These are phyloP conservation scores for Isatis tinctoria DNA, from an alignment of 345 rosid species.

Conservation along the genomic window DNA sequence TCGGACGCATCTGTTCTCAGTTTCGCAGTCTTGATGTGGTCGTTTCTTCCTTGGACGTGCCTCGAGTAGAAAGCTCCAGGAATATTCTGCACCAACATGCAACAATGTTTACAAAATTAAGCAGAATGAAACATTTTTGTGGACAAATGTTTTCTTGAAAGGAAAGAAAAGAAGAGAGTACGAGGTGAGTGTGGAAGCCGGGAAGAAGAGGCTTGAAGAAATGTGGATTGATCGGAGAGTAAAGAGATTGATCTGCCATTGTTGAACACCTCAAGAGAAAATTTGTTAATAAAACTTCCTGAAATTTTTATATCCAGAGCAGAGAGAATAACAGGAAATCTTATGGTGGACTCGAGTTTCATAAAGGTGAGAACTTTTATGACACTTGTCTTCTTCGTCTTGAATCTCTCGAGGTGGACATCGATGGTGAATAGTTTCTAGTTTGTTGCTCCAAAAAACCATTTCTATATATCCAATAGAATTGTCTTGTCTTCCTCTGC, in stretches of 20 bases:
- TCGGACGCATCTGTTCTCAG: constrained; percentile 17
- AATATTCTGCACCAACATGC: constrained; percentile 18
- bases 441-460: neutral
- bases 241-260: constrained; percentile 22
- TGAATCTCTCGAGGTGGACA: constrained; percentile 9
- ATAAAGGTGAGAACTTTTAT: neutral
- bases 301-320: neutral
- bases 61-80: constrained; percentile 19
- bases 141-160: neutral
- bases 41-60: constrained; percentile 13
- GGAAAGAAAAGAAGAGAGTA: constrained; percentile 2
- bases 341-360: neutral
- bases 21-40: neutral
- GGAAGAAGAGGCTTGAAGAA: constrained; percentile 30
- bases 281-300: neutral
- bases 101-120: neutral
- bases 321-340: neutral
- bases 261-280: neutral
- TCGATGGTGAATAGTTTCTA: constrained; percentile 6
- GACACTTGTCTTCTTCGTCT: neutral
- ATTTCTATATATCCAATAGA: neutral
- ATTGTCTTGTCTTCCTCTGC: neutral
- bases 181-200: constrained; percentile 14
- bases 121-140: neutral
- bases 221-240: constrained; percentile 12